Base-by-base conservation (phyloP, 2,329 filamentous ascomycete species). In the Dactylellina leptospora region DNA sequence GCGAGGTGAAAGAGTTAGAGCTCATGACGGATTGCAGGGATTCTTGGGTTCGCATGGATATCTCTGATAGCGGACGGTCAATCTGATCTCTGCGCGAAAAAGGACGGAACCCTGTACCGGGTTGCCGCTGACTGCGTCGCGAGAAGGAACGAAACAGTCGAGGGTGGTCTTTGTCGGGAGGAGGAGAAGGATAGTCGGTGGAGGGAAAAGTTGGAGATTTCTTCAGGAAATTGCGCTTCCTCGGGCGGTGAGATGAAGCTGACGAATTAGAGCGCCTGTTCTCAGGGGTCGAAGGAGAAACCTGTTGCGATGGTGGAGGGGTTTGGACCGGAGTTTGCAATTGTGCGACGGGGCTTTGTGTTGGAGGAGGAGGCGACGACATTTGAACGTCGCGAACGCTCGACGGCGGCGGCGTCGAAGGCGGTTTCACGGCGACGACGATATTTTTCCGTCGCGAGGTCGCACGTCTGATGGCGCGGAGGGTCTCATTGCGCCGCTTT, bases 181-280 rank as follows among this genome's bases (percentile, higher is more conserved):
- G 59, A 33, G 68, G 68, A 13, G 68, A 72, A 18, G 68, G 68
- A 60, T 72, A 72, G 4, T 60, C 54, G 18, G 56, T 30, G 40
- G 56, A 42, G 42, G 68, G 68, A 30, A 64, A 72, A 30, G 68
- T 72, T 44, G 45, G 68, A n/a, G 68, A 25, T 58, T 72, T 72
- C 47, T 59, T 58, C 4, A 63, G 27, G 22, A 72, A 53, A 40
- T 59, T 64, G 59, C 68, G 68, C 68, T 72, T 72, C 22, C 68
- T 59, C 16, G 72, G 75, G 28, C 73, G 71, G 59, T 75, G 68
- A 22, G 74, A 75, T 23, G 75, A 76, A 9, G 73, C 66, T 25
- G 75, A 76, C 33, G 76, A 76, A 50, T 74, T 74, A 23, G 75
- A 75, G 16, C 68, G 68, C 50, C 68, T 55, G 66, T 56, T 59